phyloP scores from a whole-genome alignment of 345 rosid genomes.

The Populus tremula region DNA sequence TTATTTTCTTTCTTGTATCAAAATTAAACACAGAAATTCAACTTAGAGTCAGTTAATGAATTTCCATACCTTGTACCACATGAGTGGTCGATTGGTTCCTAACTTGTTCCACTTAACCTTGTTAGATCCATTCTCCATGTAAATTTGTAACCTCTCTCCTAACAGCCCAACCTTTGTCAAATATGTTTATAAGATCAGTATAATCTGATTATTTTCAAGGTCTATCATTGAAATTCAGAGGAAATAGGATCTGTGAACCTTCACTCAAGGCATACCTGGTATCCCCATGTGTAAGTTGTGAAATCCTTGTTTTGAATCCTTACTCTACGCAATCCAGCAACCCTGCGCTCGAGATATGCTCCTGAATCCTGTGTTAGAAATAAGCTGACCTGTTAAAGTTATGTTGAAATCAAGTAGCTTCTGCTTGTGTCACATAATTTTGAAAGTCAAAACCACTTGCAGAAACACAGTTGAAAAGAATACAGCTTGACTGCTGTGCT shows the following conservation, averaged over 20 bases:
- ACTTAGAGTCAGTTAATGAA: neutral
- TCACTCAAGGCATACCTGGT: conserved; percentile 44
- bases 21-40: neutral
- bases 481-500: neutral
- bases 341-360: conserved; percentile 62
- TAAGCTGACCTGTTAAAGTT: neutral
- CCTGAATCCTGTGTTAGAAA: conserved; percentile 54
- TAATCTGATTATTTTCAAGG: neutral
- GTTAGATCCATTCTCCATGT: conserved; percentile 32
- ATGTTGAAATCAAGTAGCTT: neutral
- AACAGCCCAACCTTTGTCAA: conserved; percentile 58
- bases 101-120: conserved; percentile 50
- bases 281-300: conserved; percentile 57
- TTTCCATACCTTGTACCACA: conserved; percentile 78
- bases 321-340: conserved; percentile 49
- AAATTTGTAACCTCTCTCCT: conserved; percentile 56
- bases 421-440: too few species aligned
- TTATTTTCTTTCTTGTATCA: neutral
- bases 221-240: neutral
- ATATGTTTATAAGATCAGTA: neutral
- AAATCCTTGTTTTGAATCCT: conserved; percentile 44
- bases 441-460: neutral
- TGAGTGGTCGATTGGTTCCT: conserved; percentile 42
- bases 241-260: neutral
- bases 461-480: neutral